Conservation (phyloP, 2,329 filamentous ascomycete genomes). For the Pyricularia grisea region DNA sequence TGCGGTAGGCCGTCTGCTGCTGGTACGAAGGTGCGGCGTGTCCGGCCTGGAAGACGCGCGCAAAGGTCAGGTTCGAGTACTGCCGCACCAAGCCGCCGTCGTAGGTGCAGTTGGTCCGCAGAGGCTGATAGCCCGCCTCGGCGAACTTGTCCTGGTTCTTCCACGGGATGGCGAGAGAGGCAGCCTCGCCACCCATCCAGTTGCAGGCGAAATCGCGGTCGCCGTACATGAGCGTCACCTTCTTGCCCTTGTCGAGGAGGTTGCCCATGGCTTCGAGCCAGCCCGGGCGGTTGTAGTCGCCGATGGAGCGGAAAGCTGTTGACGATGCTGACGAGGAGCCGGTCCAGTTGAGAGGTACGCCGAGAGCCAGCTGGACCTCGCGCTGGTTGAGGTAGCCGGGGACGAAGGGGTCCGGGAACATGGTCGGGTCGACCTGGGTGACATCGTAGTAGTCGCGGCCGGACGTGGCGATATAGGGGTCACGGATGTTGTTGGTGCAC, state of each 20-base stretch:
- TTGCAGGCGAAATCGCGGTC: slow-evolving; percentile 57
- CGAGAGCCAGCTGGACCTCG: slow-evolving; percentile 47
- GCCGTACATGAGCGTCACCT: slow-evolving; percentile 63
- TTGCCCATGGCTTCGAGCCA: slow-evolving; percentile 49
- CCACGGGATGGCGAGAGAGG: slow-evolving; percentile 47
- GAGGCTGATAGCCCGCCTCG: slow-evolving; percentile 60
- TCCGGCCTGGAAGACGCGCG: slow-evolving; percentile 56
- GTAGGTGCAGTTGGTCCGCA: slow-evolving; percentile 58
- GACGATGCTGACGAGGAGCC: slow-evolving; percentile 35
- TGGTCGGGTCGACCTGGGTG: slow-evolving; percentile 42
- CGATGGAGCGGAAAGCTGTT: slow-evolving; percentile 35
- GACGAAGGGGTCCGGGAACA: slow-evolving; percentile 55
- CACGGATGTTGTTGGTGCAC: slow-evolving; percentile 47
- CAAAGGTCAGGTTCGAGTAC: slow-evolving; percentile 64
- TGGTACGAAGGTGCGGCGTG: slow-evolving; percentile 55
- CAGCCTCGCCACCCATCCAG: slow-evolving; percentile 66
- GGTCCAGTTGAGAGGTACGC: slow-evolving; percentile 53
- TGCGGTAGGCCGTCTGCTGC: slow-evolving; percentile 47
- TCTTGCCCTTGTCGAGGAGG: slow-evolving; percentile 52
- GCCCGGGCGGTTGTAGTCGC: slow-evolving; percentile 55
- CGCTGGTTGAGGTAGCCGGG: slow-evolving; percentile 54
- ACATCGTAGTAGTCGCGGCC: slow-evolving; percentile 53
- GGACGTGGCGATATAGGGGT: slow-evolving; percentile 41
- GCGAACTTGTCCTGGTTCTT: slow-evolving; percentile 46
- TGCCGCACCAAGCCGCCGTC: slow-evolving; percentile 67